phyloP scores from a whole-genome alignment of 495 filamentous ascomycete species.

The Penicillium soppii region DNA sequence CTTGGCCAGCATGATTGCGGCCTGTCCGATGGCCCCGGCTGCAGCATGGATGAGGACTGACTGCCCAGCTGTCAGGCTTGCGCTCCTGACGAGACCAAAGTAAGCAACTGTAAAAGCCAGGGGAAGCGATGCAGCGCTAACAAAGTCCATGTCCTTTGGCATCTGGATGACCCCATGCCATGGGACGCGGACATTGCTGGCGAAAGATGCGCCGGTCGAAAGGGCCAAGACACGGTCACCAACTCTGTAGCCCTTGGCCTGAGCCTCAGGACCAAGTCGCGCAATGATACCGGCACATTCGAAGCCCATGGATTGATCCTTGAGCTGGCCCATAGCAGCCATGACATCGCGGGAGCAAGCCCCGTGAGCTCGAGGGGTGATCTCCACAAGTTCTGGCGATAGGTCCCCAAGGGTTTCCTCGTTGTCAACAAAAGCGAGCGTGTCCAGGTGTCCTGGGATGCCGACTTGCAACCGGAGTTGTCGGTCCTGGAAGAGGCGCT shows the following conservation, averaged over 20 bases:
- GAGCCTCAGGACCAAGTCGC: constrained; percentile 6
- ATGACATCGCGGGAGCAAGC: too few relatives aligned
- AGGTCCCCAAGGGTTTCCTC: neutral
- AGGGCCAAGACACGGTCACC: constrained; percentile 49
- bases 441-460: too few relatives aligned
- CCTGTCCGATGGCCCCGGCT: constrained; percentile 59
- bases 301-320: constrained; percentile 31
- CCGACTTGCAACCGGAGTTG: neutral
- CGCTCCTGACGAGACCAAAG: neutral
- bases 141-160: neutral
- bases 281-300: constrained; percentile 47
- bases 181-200: neutral
- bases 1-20: constrained; percentile 56
- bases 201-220: too few relatives aligned
- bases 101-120: constrained; percentile 8
- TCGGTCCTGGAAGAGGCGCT: neutral
- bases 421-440: neutral
- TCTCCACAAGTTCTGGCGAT: neutral
- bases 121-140: constrained; percentile 8
- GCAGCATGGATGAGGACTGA: constrained; percentile 57
- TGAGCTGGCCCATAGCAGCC: constrained; percentile 29
- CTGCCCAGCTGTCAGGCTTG: neutral
- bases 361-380: neutral
- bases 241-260: constrained; percentile 19
- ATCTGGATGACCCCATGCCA: neutral